phyloP scores from a whole-genome alignment of 257 asterid genomes.

The Ehretia macrophylla region DNA sequence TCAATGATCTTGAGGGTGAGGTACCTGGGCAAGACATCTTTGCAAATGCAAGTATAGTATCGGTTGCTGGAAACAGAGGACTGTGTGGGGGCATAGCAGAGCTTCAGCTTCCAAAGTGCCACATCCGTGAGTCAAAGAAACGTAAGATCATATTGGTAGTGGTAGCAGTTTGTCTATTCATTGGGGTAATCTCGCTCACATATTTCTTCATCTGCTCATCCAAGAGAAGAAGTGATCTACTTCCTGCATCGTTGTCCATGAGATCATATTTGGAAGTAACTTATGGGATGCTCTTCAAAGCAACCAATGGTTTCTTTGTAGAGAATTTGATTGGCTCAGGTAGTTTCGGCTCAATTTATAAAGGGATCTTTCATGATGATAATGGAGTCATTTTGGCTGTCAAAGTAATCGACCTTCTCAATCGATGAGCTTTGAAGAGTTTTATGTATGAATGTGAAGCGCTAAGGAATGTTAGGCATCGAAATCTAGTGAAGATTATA shows the following conservation, averaged over 20 bases:
- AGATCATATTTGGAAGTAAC: slow-evolving; percentile 11
- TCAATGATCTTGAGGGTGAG: slow-evolving; percentile 18
- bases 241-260: background rate
- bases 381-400: background rate
- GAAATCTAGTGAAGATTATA: background rate
- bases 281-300: slow-evolving; percentile 12
- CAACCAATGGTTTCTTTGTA: slow-evolving; percentile 28
- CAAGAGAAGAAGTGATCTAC: background rate
- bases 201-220: background rate
- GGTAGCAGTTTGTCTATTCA: background rate
- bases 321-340: slow-evolving; percentile 15
- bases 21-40: slow-evolving; percentile 16
- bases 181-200: background rate
- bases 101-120: slow-evolving; percentile 14
- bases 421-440: slow-evolving; percentile 1
- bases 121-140: background rate
- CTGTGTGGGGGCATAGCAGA: slow-evolving; percentile 21
- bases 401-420: background rate
- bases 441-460: slow-evolving; percentile 4
- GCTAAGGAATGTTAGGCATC: background rate
- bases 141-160: background rate
- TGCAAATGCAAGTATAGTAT: slow-evolving; percentile 8
- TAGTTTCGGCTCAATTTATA: slow-evolving; percentile 17
- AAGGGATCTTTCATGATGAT: slow-evolving; percentile 9
- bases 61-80: slow-evolving; percentile 9